Base-by-base conservation (phyloP, 2,329 filamentous ascomycete genomes). In the Periconia sp. region DNA sequence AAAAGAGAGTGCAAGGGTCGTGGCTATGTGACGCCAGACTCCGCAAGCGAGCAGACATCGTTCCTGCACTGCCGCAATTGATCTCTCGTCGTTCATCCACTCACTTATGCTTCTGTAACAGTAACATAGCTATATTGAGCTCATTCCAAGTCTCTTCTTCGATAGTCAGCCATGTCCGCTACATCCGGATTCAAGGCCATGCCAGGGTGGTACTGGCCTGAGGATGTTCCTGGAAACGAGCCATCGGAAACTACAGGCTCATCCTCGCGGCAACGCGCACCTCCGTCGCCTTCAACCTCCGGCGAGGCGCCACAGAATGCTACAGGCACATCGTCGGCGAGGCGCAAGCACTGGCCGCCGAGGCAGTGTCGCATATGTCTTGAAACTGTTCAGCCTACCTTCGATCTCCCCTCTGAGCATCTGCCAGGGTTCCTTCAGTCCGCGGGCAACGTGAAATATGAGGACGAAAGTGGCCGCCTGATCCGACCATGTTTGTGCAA, bases 401-500 rank as follows among this genome's bases (percentile, higher is more conserved):
- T 81, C 50, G 74, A 82, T 50, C 70, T 76, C 28, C 73, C 77
- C 11, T 74, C 78, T 9, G 77, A 82, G 43, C 75, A 73, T 43
- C 59, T 84, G 16, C 79, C 83, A 17, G 74, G 75, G 17, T 78
- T 84, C 38, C 69, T 87, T 30, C 78, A 84, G 52, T 71, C 79
- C 19, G 66, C 66, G 29, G 79, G 82, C 13, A 76, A 78, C 36
- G 82, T 87, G 32, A 77, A 78, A 15, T 96, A 95, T 62, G 79
- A 85, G 37, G 92, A 89, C 17, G 82, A 88, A 48, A 88, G 86
- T 52, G 80, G 87, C 21, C 85, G 90, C 36, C 77, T 99, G 19
- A 81, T 97, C 57, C 87, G 88, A 40, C 94, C 94, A 24, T 99
- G 94, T 78, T 85, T 86, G 72, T 99, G 94, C 79, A 95, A 89